Evolutionary conservation across 441 rosid species (phyloP).

Genomic region (Biscutella auriculata): DNA sequence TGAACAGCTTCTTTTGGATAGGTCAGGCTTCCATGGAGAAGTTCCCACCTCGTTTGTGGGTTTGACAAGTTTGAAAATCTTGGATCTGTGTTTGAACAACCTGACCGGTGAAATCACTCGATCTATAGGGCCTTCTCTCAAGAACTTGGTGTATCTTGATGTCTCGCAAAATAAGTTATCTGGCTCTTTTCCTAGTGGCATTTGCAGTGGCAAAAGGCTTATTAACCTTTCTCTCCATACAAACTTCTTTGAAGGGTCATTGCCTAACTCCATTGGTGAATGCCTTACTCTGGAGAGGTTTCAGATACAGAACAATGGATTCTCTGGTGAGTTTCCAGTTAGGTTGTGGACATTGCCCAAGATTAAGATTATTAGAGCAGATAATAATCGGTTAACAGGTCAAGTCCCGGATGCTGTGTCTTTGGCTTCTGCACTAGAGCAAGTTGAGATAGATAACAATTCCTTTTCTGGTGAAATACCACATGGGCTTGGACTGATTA

Average conservation of each 20-base stretch:
- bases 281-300: slow-evolving; percentile 51
- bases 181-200: slow-evolving; percentile 47
- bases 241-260: slow-evolving; percentile 39
- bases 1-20: slow-evolving; percentile 42
- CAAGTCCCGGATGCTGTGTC: slow-evolving; percentile 41
- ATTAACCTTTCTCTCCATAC: slow-evolving; percentile 46
- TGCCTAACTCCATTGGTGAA: slow-evolving; percentile 32
- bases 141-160: slow-evolving; percentile 46
- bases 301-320: slow-evolving; percentile 54
- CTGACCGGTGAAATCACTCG: slow-evolving; percentile 40
- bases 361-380: slow-evolving; percentile 48
- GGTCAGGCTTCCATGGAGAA: slow-evolving; percentile 49
- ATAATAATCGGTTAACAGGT: slow-evolving; percentile 49
- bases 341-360: slow-evolving; percentile 45
- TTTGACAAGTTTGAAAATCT: slow-evolving; percentile 29
- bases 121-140: slow-evolving; percentile 31
- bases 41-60: slow-evolving; percentile 45
- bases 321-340: slow-evolving; percentile 47
- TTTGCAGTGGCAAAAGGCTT: slow-evolving; percentile 41
- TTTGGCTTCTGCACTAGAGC: slow-evolving; percentile 42
- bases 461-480: slow-evolving; percentile 47
- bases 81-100: slow-evolving; percentile 54
- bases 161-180: slow-evolving; percentile 46
- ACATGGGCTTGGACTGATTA: slow-evolving; percentile 46
- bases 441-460: slow-evolving; percentile 57